These are phyloP conservation scores for Coemansia sp. DNA, from an alignment of 192 early-diverging fungal genomes.

Conservation along the genomic window DNA sequence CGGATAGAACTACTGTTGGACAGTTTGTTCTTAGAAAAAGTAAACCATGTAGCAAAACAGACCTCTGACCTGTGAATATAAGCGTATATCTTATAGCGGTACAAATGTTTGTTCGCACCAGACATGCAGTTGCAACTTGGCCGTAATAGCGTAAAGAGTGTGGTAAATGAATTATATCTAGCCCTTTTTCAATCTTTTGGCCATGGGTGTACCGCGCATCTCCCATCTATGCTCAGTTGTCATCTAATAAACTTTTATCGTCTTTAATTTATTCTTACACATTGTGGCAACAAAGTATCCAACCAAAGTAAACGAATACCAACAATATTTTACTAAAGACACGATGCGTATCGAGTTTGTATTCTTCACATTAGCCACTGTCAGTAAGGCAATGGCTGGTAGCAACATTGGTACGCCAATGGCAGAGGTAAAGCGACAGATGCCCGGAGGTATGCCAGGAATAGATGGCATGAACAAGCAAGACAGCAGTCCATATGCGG, in stretches of 20 bases:
- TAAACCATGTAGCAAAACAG: background rate
- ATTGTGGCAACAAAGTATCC: background rate
- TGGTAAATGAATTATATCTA: background rate
- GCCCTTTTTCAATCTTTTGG: background rate
- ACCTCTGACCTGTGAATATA: background rate
- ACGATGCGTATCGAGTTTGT: background rate
- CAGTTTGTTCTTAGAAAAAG: background rate
- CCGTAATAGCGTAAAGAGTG: background rate
- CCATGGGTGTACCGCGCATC: background rate
- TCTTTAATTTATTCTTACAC: background rate
- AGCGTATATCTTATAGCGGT: background rate
- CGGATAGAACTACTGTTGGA: background rate
- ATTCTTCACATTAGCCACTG: background rate
- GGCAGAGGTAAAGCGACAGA: slow-evolving; percentile 15
- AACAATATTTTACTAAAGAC: background rate
- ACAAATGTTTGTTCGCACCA: slow-evolving; percentile 1
- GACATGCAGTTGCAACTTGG: background rate
- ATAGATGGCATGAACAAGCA: slow-evolving; percentile 22
- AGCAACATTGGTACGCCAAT: background rate
- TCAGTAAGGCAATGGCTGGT: background rate
- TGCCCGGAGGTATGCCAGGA: slow-evolving; percentile 8
- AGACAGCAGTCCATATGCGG: slow-evolving; percentile 30
- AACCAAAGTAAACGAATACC: background rate
- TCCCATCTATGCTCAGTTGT: background rate
- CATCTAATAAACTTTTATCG: background rate